Percentiles rank a stretch among this genome's conserved stretches.
These are phyloP conservation scores for Lactuca sativa DNA, from an alignment of 129 eudicot species.

Conservation along the genomic window DNA sequence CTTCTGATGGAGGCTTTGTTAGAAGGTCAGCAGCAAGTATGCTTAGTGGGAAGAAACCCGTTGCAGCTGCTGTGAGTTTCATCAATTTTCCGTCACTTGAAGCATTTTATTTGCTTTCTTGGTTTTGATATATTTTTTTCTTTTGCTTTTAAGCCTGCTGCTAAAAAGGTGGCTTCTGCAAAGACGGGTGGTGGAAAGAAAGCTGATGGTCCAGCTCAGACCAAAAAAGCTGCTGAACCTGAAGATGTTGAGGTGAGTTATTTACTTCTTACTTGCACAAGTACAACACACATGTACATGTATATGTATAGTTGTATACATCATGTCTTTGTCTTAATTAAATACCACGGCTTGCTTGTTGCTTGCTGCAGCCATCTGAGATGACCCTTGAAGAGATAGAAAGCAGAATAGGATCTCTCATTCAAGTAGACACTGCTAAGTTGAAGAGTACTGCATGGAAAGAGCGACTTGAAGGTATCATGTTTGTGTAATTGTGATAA, in stretches of 20 bases:
- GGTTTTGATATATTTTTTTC: neutral
- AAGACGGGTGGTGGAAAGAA: constrained; percentile 70
- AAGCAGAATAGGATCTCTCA: constrained; percentile 75
- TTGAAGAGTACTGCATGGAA: constrained; percentile 98
- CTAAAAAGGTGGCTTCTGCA: constrained; percentile 64
- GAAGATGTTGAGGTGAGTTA: constrained; percentile 91
- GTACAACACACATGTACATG: neutral
- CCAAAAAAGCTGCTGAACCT: constrained; percentile 65
- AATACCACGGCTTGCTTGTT: constrained; percentile 6
- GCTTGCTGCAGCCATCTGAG: constrained; percentile 70
- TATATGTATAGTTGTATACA: neutral
- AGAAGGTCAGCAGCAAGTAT: constrained; percentile 96
- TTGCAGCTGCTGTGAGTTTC: constrained; percentile 73
- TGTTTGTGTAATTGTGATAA: constrained; percentile 4
- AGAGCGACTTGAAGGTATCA: constrained; percentile 93
- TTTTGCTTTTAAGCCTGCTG: constrained; percentile 52
- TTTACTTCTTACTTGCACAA: neutral
- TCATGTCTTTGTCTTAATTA: neutral
- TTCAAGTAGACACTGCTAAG: constrained; percentile 65
- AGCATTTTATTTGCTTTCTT: neutral
- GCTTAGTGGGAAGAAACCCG: constrained; percentile 96
- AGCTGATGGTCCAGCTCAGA: constrained; percentile 62
- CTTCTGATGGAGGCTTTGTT: constrained; percentile 64
- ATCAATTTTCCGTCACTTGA: neutral
- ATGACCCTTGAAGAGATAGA: constrained; percentile 98